Conservation (phyloP, 2,329 filamentous ascomycete genomes). For the Aspergillus costaricaensis region DNA sequence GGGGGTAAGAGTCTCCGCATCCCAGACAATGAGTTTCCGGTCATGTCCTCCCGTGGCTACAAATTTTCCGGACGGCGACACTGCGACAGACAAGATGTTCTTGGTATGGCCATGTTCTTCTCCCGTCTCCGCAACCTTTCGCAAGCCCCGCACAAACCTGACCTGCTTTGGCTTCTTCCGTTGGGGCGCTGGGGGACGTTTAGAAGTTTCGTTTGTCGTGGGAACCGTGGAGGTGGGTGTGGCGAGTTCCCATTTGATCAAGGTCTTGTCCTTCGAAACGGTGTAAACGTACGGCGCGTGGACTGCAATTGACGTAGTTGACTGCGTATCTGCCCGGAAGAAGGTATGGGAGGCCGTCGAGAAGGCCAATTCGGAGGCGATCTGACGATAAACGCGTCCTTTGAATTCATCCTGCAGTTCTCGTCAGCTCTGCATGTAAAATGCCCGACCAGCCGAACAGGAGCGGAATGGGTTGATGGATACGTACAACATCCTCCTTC, state of each 20-base stretch:
- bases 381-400: slow-evolving; percentile 80
- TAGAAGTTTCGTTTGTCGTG: slow-evolving; percentile 62
- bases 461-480: background rate
- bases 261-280: slow-evolving; percentile 76
- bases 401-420: slow-evolving; percentile 71
- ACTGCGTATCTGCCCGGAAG: slow-evolving; percentile 76
- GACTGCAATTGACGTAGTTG: slow-evolving; percentile 77
- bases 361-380: slow-evolving; percentile 74
- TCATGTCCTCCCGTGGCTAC: slow-evolving; percentile 89
- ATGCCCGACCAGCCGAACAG: background rate
- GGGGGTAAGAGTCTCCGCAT: slow-evolving; percentile 74
- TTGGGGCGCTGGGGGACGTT: slow-evolving; percentile 56
- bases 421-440: slow-evolving; percentile 16
- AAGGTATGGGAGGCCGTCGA: slow-evolving; percentile 66
- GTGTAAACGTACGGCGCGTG: slow-evolving; percentile 83
- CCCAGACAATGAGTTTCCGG: slow-evolving; percentile 82
- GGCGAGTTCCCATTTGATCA: slow-evolving; percentile 88
- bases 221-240: slow-evolving; percentile 36
- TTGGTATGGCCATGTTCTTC: slow-evolving; percentile 72
- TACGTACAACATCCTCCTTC: slow-evolving; percentile 76
- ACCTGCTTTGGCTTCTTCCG: slow-evolving; percentile 49
- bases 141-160: slow-evolving; percentile 52
- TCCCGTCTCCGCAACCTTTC: slow-evolving; percentile 40
- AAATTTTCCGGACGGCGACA: slow-evolving; percentile 85
- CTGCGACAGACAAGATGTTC: slow-evolving; percentile 79